Evolutionary conservation across 306 rosid species (phyloP).

Genomic region (Trichosanthes cucumerina): DNA sequence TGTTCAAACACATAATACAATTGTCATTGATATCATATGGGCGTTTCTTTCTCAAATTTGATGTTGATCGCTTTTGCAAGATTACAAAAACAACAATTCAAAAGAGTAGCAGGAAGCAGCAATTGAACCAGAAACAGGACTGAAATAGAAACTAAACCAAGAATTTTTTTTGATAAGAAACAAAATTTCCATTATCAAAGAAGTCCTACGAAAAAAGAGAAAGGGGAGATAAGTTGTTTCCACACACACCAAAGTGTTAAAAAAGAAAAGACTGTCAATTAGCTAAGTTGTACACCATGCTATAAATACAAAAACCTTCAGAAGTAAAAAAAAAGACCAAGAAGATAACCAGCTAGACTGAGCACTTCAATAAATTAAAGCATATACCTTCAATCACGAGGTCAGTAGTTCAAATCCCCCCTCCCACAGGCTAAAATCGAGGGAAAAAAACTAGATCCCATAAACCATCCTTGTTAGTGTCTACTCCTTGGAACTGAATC

Average conservation of each 20-base stretch:
- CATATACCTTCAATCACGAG: too few species aligned
- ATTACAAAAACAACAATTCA: neutral
- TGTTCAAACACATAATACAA: constrained; percentile 8
- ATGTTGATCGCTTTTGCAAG: neutral
- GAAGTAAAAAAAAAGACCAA: too few species aligned
- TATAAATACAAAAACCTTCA: too few species aligned
- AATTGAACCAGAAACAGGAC: neutral
- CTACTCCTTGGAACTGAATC: too few species aligned
- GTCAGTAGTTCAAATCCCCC: too few species aligned
- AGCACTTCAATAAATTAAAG: too few species aligned
- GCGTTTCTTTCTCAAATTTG: neutral
- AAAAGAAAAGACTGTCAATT: neutral
- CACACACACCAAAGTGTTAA: too few species aligned
- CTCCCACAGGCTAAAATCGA: too few species aligned
- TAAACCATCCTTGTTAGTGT: too few species aligned
- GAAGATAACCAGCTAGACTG: too few species aligned
- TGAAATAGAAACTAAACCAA: neutral
- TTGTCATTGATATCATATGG: neutral
- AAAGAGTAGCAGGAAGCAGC: neutral
- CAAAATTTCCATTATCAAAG: neutral
- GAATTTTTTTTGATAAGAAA: too few species aligned
- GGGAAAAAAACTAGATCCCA: too few species aligned
- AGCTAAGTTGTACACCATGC: neutral
- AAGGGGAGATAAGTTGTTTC: neutral
- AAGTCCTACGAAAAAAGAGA: neutral